These are phyloP conservation scores for Beauveria sp. DNA, from an alignment of 2,329 filamentous ascomycete species.

Conservation along the genomic window DNA sequence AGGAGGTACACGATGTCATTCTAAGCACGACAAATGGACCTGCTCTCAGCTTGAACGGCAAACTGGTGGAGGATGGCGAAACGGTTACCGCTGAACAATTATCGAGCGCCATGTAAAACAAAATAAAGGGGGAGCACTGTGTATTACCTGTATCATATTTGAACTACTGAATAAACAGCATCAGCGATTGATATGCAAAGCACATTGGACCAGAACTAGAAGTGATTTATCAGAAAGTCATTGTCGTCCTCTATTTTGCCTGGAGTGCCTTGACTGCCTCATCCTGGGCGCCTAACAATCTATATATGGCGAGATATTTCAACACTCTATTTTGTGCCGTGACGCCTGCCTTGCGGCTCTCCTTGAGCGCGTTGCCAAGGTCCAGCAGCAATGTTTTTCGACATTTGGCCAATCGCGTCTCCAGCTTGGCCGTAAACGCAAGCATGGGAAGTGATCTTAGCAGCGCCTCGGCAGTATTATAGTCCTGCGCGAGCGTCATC, in stretches of 20 bases:
- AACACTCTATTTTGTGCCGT: constrained; percentile 38
- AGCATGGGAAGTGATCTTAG: constrained; percentile 35
- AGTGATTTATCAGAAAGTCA: constrained; percentile 21
- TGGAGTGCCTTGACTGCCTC: constrained; percentile 43
- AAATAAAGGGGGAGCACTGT: constrained; percentile 12
- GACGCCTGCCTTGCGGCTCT: constrained; percentile 34
- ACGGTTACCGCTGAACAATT: constrained; percentile 45
- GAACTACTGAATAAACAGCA: constrained; percentile 11
- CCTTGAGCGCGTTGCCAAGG: constrained; percentile 40
- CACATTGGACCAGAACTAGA: neutral
- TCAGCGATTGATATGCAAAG: constrained; percentile 12
- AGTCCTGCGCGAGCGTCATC: constrained; percentile 37
- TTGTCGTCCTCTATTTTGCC: constrained; percentile 18
- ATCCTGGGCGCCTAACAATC: constrained; percentile 41
- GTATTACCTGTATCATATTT: constrained; percentile 12
- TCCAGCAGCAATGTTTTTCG: constrained; percentile 51
- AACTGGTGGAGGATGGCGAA: constrained; percentile 58
- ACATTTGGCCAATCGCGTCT: constrained; percentile 44
- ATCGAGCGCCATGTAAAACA: constrained; percentile 43
- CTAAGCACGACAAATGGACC: constrained; percentile 82
- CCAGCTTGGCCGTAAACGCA: constrained; percentile 43
- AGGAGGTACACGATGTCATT: constrained; percentile 53
- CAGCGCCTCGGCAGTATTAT: constrained; percentile 33
- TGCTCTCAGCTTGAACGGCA: constrained; percentile 78
- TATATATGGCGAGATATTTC: constrained; percentile 46